A percentile compares a stretch with the other conserved stretches of the same genome.
Conservation (phyloP, 345 rosid genomes). For the Erysimum cheiranthoides region DNA sequence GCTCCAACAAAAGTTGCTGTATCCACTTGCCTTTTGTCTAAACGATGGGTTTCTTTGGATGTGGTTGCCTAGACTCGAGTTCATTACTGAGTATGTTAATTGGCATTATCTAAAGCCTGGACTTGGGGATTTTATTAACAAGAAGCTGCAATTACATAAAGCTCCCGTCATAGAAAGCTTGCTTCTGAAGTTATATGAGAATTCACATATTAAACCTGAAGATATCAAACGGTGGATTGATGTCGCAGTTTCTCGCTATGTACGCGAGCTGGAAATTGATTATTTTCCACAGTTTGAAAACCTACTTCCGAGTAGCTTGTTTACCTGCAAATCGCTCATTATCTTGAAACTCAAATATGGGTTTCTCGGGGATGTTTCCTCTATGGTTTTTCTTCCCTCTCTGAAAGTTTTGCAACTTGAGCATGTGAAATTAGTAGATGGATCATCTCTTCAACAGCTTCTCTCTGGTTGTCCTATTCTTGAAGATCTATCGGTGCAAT, state of each 20-base stretch:
- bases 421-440: not conserved
- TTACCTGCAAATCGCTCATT: not conserved
- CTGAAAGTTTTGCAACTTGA: not conserved
- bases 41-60: conserved; percentile 15
- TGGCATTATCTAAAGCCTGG: too few relatives aligned
- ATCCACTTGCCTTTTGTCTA: too few relatives aligned
- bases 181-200: not conserved
- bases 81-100: too few relatives aligned
- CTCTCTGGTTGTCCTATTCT: conserved; percentile 7
- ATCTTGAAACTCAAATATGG: not conserved
- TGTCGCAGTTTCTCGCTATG: not conserved
- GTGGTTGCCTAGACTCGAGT: not conserved
- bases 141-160: not conserved
- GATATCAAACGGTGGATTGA: not conserved
- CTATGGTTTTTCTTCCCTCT: conserved; percentile 21
- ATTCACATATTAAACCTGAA: not conserved
- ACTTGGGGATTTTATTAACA: not conserved
- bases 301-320: not conserved
- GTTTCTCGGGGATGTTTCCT: not conserved
- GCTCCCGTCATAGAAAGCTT: conserved; percentile 16
- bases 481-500: not conserved
- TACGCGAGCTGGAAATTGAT: not conserved
- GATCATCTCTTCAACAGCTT: not conserved
- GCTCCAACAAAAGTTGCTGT: not conserved
- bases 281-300: not conserved